These are phyloP conservation scores for Fusarium sp. DNA, from an alignment of 2,329 filamentous ascomycete species.

Conservation along the genomic window DNA sequence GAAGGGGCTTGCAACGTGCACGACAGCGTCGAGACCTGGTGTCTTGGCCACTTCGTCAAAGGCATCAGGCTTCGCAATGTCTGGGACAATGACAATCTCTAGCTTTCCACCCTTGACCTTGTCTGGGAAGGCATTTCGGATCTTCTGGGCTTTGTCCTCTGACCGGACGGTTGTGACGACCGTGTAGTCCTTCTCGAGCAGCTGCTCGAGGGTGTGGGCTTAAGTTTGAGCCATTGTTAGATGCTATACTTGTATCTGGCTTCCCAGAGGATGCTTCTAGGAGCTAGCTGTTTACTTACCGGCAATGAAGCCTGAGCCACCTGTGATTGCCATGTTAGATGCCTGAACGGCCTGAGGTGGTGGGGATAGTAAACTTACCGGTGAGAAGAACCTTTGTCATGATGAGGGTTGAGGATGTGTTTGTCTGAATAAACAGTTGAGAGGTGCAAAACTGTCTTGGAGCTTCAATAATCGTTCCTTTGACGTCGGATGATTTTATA, in stretches of 20 bases:
- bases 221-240: constrained; percentile 1
- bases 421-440: neutral
- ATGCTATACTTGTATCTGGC: neutral
- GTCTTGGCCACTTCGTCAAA: constrained; percentile 73
- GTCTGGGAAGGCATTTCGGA: constrained; percentile 58
- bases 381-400: constrained; percentile 51
- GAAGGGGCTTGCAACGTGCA: constrained; percentile 71
- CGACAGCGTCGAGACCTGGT: constrained; percentile 64
- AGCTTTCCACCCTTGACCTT: constrained; percentile 58
- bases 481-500: constrained; percentile 23
- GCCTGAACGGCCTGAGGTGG: neutral
- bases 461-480: neutral
- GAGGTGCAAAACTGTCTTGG: neutral
- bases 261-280: neutral
- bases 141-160: constrained; percentile 63
- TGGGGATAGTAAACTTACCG: constrained; percentile 30
- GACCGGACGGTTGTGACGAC: constrained; percentile 68
- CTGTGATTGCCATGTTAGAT: constrained; percentile 35
- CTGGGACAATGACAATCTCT: constrained; percentile 72
- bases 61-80: constrained; percentile 78
- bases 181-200: constrained; percentile 61
- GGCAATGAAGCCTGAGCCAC: constrained; percentile 52
- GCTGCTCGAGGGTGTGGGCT: constrained; percentile 67
- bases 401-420: constrained; percentile 2
- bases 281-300: constrained; percentile 37